Base-by-base conservation (phyloP, 768 basidiomycete genomes). In the Glaciozyma martinii region DNA sequence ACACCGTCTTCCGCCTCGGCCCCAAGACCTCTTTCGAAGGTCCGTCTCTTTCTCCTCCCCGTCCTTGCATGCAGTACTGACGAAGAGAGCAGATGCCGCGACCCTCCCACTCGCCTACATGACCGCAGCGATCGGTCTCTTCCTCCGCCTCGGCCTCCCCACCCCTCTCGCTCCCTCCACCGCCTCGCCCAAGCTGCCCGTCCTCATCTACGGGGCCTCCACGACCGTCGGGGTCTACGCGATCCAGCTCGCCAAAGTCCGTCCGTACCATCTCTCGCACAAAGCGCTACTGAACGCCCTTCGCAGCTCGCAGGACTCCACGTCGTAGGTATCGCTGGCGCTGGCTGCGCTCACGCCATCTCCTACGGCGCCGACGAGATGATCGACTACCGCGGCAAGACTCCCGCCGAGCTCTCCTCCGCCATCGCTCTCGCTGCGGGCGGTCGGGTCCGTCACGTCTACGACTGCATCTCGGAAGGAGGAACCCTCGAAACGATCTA, bases 41-140 rank as follows among this genome's bases (percentile, higher is more conserved):
- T 61, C 10, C 25, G 50, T 23, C 12, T 27, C 2, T 5, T 12
- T 9, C 23, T n/a, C 25, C 10, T 25, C 49, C n/a, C 49, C 6
- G 19, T 47, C 18, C 46, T 5, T 10, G 1, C n/a, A 27, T 8
- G 9, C 46, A 50, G 13, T 27, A n/a, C 12, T 15, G 12, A 15
- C 49, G 9, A 6, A 8, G 7, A 25, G 10, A n/a, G 53, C 56
- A 29, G 56, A 57, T 6, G 40, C 56, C 25, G 71, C 71, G 16
- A 71, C 70, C 5, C 53, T 72, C 8, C 73, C 73, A 5, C 68
- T 74, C 55, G 70, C 70, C 21, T 65, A 65, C 60, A 68, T 67
- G 63, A 74, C 73, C n/a, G 73, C 73, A 25, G 67, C 56, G n/a
- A 66, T 72, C 65, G 73, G 66, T 18, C 66, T 72, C 25, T 70